Evolutionary conservation across 345 rosid species (phyloP).

Genomic region (Passiflora organensis): DNA sequence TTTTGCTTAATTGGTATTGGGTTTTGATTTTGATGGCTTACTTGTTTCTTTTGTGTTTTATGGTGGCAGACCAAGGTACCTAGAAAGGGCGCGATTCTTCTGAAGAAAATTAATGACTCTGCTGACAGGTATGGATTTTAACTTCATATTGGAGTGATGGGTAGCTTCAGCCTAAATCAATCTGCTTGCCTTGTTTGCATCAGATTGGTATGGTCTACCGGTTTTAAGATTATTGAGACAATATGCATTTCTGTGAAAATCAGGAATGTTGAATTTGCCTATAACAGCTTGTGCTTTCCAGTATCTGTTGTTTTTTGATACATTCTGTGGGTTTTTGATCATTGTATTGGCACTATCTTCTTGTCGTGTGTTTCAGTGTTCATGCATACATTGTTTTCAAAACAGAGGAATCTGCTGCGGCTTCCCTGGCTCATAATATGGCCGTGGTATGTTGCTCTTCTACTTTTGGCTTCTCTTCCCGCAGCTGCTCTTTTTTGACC

Average conservation of each 20-base stretch:
- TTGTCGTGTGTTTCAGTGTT: constrained; percentile 48
- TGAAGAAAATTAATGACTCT: constrained; percentile 69
- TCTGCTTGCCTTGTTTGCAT: too few relatives aligned
- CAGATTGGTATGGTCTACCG: too few relatives aligned
- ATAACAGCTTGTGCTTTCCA: not conserved
- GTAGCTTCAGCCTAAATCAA: not conserved
- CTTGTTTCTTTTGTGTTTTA: constrained; percentile 7
- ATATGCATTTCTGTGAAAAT: too few relatives aligned
- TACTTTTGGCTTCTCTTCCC: not conserved
- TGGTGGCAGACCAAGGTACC: constrained; percentile 69
- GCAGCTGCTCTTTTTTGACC: not conserved
- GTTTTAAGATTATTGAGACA: too few relatives aligned
- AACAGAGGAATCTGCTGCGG: constrained; percentile 74
- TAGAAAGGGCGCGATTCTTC: constrained; percentile 72
- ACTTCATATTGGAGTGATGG: not conserved
- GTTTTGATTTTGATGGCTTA: constrained; percentile 9
- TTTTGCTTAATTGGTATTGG: too few relatives aligned
- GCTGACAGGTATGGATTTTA: constrained; percentile 55
- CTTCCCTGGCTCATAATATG: constrained; percentile 81
- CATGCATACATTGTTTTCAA: constrained; percentile 89
- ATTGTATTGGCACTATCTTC: not conserved
- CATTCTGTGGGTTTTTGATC: not conserved
- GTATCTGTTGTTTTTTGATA: not conserved
- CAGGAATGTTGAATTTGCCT: not conserved
- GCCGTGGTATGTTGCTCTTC: constrained; percentile 55